These are phyloP conservation scores for Kodamaea ohmeri DNA, from an alignment of 1,139 yeast genomes.

Conservation along the genomic window DNA sequence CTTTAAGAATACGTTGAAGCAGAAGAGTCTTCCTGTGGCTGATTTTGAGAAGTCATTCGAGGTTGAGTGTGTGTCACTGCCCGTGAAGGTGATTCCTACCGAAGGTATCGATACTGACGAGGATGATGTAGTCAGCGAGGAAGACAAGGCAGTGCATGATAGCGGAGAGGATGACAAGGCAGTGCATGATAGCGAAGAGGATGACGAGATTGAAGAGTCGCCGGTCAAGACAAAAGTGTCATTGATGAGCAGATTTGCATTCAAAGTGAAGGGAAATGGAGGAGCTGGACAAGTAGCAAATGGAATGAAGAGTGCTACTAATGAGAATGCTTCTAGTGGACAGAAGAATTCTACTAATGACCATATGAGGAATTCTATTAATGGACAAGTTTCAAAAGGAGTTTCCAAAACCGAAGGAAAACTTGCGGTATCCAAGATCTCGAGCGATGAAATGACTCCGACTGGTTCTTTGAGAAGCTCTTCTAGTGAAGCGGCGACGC, in stretches of 20 bases:
- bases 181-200: constrained; percentile 16
- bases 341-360: no score
- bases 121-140: constrained; percentile 11
- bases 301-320: no score
- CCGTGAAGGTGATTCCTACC: constrained; percentile 2
- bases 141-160: constrained; percentile 6
- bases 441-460: no score
- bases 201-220: constrained; percentile 44
- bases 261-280: constrained; percentile 2
- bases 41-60: constrained; percentile 10
- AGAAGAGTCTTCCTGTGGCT: constrained; percentile 12
- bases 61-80: constrained; percentile 8
- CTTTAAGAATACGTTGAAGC: constrained; percentile 14
- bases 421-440: no score
- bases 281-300: background rate
- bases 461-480: no score
- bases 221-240: constrained; percentile 29
- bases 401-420: no score
- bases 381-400: no score
- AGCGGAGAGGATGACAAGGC: background rate
- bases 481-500: no score
- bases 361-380: no score
- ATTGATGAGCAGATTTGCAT: constrained; percentile 31
- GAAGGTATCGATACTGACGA: constrained; percentile 18
- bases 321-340: no score